These are phyloP conservation scores for Entelexis paramagnoliae DNA, from an alignment of 1,139 yeast genomes.

Conservation along the genomic window DNA sequence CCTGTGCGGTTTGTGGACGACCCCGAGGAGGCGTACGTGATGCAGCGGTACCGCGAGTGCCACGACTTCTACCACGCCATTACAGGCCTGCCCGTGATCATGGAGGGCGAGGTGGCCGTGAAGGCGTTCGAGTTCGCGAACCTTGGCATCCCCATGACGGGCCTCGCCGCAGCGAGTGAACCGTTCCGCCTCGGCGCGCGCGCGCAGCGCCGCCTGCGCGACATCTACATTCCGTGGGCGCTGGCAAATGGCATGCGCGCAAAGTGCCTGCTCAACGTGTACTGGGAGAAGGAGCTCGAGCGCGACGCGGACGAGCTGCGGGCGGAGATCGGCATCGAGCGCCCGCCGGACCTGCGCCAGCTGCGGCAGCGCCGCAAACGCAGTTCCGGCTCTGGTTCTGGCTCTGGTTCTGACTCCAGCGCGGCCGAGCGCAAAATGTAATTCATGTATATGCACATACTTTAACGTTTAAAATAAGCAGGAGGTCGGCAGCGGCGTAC, in stretches of 20 bases:
- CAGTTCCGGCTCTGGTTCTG: too few species aligned
- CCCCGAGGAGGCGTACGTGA: constrained; percentile 82
- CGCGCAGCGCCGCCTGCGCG: constrained; percentile 32
- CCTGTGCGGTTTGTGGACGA: constrained; percentile 80
- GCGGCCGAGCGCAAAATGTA: too few species aligned
- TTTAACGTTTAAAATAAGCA: too few species aligned
- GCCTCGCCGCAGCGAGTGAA: constrained; percentile 78
- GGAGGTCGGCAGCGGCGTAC: too few species aligned
- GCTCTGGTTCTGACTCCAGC: too few species aligned
- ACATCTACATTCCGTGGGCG: constrained; percentile 87
- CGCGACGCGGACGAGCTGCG: constrained; percentile 65
- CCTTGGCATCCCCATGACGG: constrained; percentile 92
- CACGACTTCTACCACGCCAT: constrained; percentile 95
- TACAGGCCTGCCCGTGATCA: constrained; percentile 77
- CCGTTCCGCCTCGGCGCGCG: constrained; percentile 53
- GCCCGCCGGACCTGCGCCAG: constrained; percentile 67
- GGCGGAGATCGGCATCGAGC: constrained; percentile 55
- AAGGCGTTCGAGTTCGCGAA: constrained; percentile 89
- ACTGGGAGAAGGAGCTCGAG: constrained; percentile 82
- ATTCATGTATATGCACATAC: too few species aligned
- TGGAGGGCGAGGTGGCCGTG: constrained; percentile 92
- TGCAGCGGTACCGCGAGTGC: constrained; percentile 88
- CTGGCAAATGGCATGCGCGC: constrained; percentile 60
- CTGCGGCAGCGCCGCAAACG: constrained; percentile 41
- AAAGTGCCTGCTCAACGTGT: constrained; percentile 72